Base-by-base conservation (phyloP, 1,284 basidiomycete genomes). In the Agroathelia rolfsii region DNA sequence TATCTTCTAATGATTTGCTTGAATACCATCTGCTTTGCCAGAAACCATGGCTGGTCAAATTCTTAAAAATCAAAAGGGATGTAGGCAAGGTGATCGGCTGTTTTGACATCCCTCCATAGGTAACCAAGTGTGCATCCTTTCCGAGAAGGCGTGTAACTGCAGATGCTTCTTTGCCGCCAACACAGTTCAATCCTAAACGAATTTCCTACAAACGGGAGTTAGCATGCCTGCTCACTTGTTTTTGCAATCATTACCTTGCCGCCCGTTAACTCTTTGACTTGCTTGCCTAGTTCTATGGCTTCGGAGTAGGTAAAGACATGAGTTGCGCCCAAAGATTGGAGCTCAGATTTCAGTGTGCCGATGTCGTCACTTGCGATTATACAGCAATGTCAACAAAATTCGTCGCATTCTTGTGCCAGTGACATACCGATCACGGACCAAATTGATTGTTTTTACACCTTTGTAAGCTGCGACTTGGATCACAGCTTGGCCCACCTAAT, bases 81-180 rank as follows among this genome's bases (percentile, higher is more conserved):
- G 82, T 80, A 1, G 87, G 81, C n/a, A 92, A 51, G 2, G 69
- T 67, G 7, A 90, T 55, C 1, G 86, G 84, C 34, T 79, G 68
- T 52, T 81, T 86, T 3, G 85, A 82, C 87, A 92, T 90, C 5
- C 80, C 86, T 16, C 87, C 87, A 40, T 90, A 92, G 0, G 88
- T 85, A 6, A 90, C 80, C 2, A 88, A 58, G 42, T 79, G 76
- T 3, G 78, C 76, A 43, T 79, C 60, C 23, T 62, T 48, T 6
- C 75, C 75, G 2, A 90, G 59, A 9, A 80, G 56, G 31, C 74
- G 69, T 2, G 70, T 63, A 77, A 89, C 83, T 3, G 62, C 45
- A 0, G 69, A 69, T 0, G 83, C 85, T 28, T 75, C 64, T 26
- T 67, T 64, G 0, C 87, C 86, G 11, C 82, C 69, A 9, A 90